Conservation (phyloP, 192 early-diverging fungal species). For the Coemansia sp. region DNA sequence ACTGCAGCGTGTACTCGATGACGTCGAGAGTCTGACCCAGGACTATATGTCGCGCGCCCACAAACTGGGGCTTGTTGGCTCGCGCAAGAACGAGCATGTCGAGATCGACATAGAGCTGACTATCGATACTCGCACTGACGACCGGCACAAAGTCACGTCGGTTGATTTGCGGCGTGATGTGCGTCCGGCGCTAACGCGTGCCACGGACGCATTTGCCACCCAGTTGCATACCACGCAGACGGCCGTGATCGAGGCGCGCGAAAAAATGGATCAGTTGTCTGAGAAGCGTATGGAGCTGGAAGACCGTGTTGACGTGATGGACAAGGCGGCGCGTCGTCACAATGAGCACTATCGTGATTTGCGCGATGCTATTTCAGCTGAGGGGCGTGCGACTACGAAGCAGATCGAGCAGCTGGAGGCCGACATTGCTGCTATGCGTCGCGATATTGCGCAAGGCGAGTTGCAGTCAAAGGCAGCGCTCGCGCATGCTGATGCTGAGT, state of each 20-base stretch:
- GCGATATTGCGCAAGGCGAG: constrained; percentile 48
- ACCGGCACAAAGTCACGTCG: constrained; percentile 42
- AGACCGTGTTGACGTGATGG: constrained; percentile 50
- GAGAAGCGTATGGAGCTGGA: constrained; percentile 52
- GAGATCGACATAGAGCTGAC: constrained; percentile 45
- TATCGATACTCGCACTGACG: constrained; percentile 40
- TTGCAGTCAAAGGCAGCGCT: constrained; percentile 49
- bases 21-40: constrained; percentile 53
- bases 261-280: constrained; percentile 47
- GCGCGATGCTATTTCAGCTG: constrained; percentile 42
- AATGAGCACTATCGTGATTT: constrained; percentile 52
- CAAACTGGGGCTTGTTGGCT: constrained; percentile 50
- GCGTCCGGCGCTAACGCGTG: constrained; percentile 47
- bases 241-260: constrained; percentile 40
- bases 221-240: constrained; percentile 49
- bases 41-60: constrained; percentile 53
- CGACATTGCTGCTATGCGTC: constrained; percentile 51
- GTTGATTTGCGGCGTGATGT: constrained; percentile 51
- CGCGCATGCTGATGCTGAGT: constrained; percentile 49
- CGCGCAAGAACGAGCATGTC: constrained; percentile 17
- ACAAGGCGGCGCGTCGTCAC: constrained; percentile 47
- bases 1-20: constrained; percentile 67
- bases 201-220: constrained; percentile 50
- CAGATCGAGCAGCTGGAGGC: constrained; percentile 56
- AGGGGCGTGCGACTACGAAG: constrained; percentile 35